These are phyloP conservation scores for Aspergillus fumigatus DNA, from an alignment of 2,329 filamentous ascomycete genomes.

Conservation along the genomic window DNA sequence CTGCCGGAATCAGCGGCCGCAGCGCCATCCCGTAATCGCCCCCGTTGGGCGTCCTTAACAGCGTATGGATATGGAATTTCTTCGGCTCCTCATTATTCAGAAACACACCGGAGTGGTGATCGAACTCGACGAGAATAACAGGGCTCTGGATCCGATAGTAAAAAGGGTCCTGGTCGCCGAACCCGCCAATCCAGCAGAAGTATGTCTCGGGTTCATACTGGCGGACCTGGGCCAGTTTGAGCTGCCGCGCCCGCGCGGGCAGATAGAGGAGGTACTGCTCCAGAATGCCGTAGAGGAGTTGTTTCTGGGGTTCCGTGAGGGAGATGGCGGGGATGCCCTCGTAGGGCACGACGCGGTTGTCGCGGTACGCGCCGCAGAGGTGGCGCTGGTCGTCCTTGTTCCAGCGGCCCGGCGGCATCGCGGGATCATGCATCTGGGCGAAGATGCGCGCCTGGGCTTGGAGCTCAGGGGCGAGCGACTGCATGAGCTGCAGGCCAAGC, in stretches of 20 bases:
- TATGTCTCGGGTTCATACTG: constrained; percentile 65
- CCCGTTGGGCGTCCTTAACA: constrained; percentile 66
- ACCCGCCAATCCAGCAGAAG: constrained; percentile 72
- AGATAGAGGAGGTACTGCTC: constrained; percentile 66
- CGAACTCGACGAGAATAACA: constrained; percentile 70
- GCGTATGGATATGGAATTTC: constrained; percentile 75
- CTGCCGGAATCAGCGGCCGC: constrained; percentile 31
- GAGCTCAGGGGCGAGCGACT: constrained; percentile 47
- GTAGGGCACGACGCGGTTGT: constrained; percentile 72
- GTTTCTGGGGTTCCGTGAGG: constrained; percentile 44
- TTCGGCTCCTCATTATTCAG: constrained; percentile 67
- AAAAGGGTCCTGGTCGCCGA: constrained; percentile 62
- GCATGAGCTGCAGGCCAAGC: constrained; percentile 66
- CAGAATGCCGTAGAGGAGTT: constrained; percentile 55
- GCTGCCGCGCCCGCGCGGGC: constrained; percentile 50
- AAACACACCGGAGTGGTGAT: constrained; percentile 76
- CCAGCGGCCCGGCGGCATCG: constrained; percentile 62
- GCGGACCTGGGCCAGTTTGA: constrained; percentile 53
- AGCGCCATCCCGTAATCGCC: constrained; percentile 68
- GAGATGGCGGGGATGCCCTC: constrained; percentile 59
- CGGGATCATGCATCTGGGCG: constrained; percentile 56
- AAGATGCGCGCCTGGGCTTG: constrained; percentile 55
- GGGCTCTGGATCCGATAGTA: constrained; percentile 76
- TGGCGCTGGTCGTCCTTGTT: constrained; percentile 78
- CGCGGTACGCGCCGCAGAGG: constrained; percentile 70